These are phyloP conservation scores for Pleurotus pulmonarius DNA, from an alignment of 768 basidiomycete genomes.

Conservation along the genomic window DNA sequence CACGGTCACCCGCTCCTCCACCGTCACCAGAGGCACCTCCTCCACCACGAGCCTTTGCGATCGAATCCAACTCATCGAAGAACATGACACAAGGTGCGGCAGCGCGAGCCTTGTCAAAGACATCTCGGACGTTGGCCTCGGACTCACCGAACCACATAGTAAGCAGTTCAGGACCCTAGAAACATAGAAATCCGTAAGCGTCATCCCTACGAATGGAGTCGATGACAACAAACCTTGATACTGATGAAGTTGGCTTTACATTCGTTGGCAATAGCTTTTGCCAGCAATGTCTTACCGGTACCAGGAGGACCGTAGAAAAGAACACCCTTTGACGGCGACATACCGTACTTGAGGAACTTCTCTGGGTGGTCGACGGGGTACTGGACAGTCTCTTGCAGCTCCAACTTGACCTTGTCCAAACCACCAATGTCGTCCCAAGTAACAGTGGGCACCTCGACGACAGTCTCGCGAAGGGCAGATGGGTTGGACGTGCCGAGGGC, in stretches of 20 bases:
- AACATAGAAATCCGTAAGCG: conserved; percentile 12
- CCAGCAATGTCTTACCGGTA: conserved; percentile 98
- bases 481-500: conserved; percentile 97
- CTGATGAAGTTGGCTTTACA: conserved; percentile 99
- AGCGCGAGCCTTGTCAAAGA: conserved; percentile 99
- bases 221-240: conserved; percentile 67
- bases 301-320: conserved; percentile 99
- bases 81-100: conserved; percentile 99
- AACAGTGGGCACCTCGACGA: conserved; percentile 97
- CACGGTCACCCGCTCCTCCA: conserved; percentile 97
- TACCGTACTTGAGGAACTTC: conserved; percentile 99
- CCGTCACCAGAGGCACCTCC: conserved; percentile 80
- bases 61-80: conserved; percentile 99
- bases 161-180: conserved; percentile 88
- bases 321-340: conserved; percentile 99
- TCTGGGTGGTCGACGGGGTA: conserved; percentile 99
- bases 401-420: conserved; percentile 98
- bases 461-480: conserved; percentile 97
- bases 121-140: conserved; percentile 98
- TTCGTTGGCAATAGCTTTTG: conserved; percentile 99
- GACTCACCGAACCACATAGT: conserved; percentile 99
- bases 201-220: neutral
- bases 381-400: conserved; percentile 98
- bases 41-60: conserved; percentile 94
- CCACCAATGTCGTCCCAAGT: conserved; percentile 99